Evolutionary conservation across 495 filamentous ascomycete genomes (phyloP), one percentile per base, ranked within the genome.

Genomic region (Neurospora sp.): DNA sequence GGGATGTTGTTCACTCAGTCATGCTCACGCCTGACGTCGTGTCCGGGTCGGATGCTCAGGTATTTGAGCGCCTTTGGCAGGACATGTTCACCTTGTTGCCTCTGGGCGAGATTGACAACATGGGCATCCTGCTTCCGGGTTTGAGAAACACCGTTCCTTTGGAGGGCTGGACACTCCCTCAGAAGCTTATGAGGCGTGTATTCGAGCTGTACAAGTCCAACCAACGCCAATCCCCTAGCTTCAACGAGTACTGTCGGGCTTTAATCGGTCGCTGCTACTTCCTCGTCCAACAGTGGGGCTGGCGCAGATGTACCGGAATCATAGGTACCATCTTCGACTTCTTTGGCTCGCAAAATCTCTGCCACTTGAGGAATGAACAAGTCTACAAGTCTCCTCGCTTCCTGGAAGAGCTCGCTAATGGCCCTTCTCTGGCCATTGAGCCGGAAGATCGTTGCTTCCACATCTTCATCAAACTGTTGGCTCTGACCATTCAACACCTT

Each of bases 311-410:
- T 80, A 92, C 92, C 70, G 80, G 86, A 12, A 89, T 97, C 39
- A 87, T 99, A 48, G 91, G 91, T 22, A 88, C 86, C 0, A 85
- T 97, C 5, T 99, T 97, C 76, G 93, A 97, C 79, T 97, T 97
- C 79, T 98, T 97, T 75, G 93, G 92, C 3, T 89, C 87, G 4
- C 91, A 91, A 73, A 87, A 87, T 37, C 84, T 98, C 1, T 85
- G 88, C 41, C 91, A 94, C 78, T 80, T 99, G 48, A 87, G 86
- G 53, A 91, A 92, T 38, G 96, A 98, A 78, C 88, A 94, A 73
- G 88, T 87, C 53, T 88, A 88, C 72, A 88, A 87, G 45, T 97
- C 96, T 2, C 92, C 93, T 6, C 79, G 81, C 7, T 98, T 97
- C 74, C 88, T 98, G 7, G 89, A 93, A 70, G 81, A 91, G 65